Percentiles rank a stretch among this genome's conserved stretches.
These are phyloP conservation scores for Primulina huaijiensis DNA, from an alignment of 257 asterid species.

Conservation along the genomic window DNA sequence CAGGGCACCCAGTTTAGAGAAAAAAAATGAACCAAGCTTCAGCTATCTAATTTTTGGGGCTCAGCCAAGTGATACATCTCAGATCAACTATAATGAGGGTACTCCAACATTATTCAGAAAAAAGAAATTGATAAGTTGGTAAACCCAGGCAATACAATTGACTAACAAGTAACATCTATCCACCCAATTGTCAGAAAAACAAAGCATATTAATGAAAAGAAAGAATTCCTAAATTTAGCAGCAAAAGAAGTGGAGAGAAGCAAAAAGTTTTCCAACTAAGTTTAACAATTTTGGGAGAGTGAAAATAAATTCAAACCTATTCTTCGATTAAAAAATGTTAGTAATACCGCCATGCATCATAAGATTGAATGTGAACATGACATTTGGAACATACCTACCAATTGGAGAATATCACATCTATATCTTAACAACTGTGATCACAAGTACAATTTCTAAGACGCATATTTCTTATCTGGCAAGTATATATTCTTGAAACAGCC, in stretches of 20 bases:
- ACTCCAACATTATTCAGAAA: too few species aligned
- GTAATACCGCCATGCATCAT: not conserved
- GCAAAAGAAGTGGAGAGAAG: not conserved
- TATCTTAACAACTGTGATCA: not conserved
- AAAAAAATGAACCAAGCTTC: not conserved
- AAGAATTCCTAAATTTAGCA: not conserved
- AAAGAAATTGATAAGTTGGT: not conserved
- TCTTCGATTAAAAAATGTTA: not conserved
- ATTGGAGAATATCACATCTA: not conserved
- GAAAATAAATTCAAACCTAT: not conserved
- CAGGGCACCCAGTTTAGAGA: not conserved
- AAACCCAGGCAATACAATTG: not conserved
- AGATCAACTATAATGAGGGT: not conserved
- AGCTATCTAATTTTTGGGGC: not conserved
- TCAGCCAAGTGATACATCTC: not conserved
- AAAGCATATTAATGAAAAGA: not conserved
- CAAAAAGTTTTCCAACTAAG: not conserved
- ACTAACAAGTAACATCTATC: not conserved
- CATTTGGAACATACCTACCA: not conserved
- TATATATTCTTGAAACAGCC: not conserved
- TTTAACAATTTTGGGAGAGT: not conserved
- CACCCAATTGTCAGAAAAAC: not conserved
- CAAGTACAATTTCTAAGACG: not conserved
- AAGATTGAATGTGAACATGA: not conserved
- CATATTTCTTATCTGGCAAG: not conserved